Conservation (phyloP, 2,329 filamentous ascomycete genomes). For the Botrytis squamosa region DNA sequence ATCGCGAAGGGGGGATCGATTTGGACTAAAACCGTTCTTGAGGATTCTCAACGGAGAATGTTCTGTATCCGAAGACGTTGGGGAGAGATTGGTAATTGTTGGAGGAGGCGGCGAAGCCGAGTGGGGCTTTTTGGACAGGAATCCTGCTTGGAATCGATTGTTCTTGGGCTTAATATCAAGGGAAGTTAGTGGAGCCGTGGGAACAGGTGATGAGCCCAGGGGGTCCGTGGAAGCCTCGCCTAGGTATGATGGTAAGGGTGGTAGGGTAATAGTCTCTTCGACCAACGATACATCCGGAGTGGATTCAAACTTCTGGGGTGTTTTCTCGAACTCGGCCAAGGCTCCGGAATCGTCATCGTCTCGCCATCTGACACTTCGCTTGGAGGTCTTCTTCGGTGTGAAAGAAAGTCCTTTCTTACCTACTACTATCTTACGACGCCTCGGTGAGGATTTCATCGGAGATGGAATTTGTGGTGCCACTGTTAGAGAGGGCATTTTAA, state of each 20-base stretch:
- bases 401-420: conserved; percentile 75
- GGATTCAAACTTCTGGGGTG: conserved; percentile 67
- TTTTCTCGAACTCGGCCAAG: conserved; percentile 87
- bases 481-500: conserved; percentile 43
- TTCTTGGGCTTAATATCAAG: conserved; percentile 63
- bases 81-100: conserved; percentile 58
- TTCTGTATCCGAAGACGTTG: conserved; percentile 48
- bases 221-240: conserved; percentile 44
- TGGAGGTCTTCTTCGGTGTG: conserved; percentile 75
- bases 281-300: conserved; percentile 56
- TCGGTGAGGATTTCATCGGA: conserved; percentile 76
- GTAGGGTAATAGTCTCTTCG: conserved; percentile 44
- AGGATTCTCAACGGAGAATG: conserved; percentile 56
- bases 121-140: conserved; percentile 62
- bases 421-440: conserved; percentile 65
- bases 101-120: conserved; percentile 61
- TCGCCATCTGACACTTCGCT: conserved; percentile 85
- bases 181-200: conserved; percentile 55
- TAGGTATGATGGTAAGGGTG: conserved; percentile 55
- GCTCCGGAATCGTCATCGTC: conserved; percentile 86
- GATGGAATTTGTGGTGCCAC: conserved; percentile 48
- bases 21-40: conserved; percentile 48
- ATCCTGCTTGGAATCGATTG: conserved; percentile 84
- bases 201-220: conserved; percentile 51
- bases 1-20: conserved; percentile 45